phyloP scores from a whole-genome alignment of 2,329 filamentous ascomycete species.

The Domatiomyces catenatus region DNA sequence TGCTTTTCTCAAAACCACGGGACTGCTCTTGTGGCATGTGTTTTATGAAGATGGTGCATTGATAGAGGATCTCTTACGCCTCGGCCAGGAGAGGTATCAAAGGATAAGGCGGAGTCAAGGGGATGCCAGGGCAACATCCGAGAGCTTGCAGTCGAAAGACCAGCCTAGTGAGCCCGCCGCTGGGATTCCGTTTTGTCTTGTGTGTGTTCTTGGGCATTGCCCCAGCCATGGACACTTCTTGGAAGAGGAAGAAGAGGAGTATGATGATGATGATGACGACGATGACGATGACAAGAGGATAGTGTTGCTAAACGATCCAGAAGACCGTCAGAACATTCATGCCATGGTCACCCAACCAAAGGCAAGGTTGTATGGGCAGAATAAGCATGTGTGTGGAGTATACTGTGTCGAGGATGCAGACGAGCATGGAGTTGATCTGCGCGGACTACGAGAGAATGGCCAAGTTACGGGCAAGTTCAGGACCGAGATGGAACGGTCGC shows the following conservation, averaged over 20 bases:
- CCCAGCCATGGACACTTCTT: slow-evolving; percentile 14
- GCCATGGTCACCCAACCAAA: slow-evolving; percentile 6
- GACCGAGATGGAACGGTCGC: not conserved
- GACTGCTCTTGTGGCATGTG: not conserved
- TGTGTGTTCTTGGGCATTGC: slow-evolving; percentile 16
- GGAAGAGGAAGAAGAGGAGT: slow-evolving; percentile 6
- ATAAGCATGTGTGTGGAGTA: slow-evolving; percentile 13
- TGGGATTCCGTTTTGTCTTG: slow-evolving; percentile 7
- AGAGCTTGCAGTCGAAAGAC: not conserved
- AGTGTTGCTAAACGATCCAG: slow-evolving; percentile 13
- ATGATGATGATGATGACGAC: slow-evolving; percentile 4
- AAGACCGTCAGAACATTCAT: slow-evolving; percentile 10
- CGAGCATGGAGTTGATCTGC: not conserved
- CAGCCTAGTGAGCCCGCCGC: not conserved
- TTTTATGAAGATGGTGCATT: not conserved
- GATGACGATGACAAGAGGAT: slow-evolving; percentile 10
- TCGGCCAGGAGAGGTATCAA: not conserved
- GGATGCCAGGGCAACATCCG: not conserved
- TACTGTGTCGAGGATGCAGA: slow-evolving; percentile 11
- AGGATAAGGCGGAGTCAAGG: not conserved
- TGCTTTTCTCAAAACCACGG: not conserved
- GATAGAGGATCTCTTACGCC: not conserved
- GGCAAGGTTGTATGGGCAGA: not conserved
- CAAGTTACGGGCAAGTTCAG: slow-evolving; percentile 1
- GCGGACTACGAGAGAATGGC: not conserved